Conservation (phyloP, 192 early-diverging fungal genomes). For the Pilobolus umbonatus region DNA sequence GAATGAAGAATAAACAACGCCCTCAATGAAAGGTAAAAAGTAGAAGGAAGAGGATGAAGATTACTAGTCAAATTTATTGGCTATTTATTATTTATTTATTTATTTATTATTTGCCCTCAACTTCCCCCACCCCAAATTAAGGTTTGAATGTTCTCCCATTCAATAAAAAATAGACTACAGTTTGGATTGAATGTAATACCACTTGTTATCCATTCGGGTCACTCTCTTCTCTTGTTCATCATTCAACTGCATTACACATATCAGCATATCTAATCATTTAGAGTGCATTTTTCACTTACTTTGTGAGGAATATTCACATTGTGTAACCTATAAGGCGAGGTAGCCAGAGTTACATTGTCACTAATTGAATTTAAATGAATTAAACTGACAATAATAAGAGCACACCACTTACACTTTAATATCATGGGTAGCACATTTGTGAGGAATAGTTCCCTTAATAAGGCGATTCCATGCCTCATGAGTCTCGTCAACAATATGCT, state of each 20-base stretch:
- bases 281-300: not conserved
- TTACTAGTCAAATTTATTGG: constrained; percentile 7
- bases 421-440: constrained; percentile 12
- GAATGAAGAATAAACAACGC: not conserved
- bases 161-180: too few species aligned
- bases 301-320: not conserved
- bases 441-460: constrained; percentile 40
- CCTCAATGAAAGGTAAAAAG: constrained; percentile 9
- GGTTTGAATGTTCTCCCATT: too few species aligned
- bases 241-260: too few species aligned
- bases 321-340: constrained; percentile 16
- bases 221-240: too few species aligned
- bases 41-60: constrained; percentile 1
- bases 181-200: constrained; percentile 18
- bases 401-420: constrained; percentile 14
- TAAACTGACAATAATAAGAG: not conserved
- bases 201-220: constrained; percentile 10
- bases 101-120: not conserved
- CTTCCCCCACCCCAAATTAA: too few species aligned
- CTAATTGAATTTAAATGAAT: not conserved
- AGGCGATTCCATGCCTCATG: constrained; percentile 91
- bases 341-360: constrained; percentile 15
- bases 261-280: too few species aligned
- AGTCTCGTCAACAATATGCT: constrained; percentile 83
- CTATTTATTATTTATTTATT: not conserved